Evolutionary conservation across 305 asterid species (phyloP), one percentile per base, ranked within the genome.

Genomic region (Fraxinus nigra): DNA sequence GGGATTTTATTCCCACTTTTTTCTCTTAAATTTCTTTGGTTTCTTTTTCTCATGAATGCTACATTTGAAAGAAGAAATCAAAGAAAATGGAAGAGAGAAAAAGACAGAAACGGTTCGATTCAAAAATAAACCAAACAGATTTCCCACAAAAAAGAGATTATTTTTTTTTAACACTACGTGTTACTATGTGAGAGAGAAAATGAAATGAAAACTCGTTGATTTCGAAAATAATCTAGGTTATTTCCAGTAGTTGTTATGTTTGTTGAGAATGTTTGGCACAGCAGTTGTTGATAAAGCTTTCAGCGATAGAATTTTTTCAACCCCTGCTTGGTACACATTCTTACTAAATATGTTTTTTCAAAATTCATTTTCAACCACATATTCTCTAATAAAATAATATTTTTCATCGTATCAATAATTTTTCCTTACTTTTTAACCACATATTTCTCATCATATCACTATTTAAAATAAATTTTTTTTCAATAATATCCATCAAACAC

Each of bases 151-250:
- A 38, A 79, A 76, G 78, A 75, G 84, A 82, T 82, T 77, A 69
- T 76, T 77, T 63, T 67, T 77, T 10, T 10, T 10, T 38, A 18
- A 26, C 43, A 61, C 13, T 7, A 75, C 63, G 80, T 35, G 74
- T 70, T 81, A 38, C 30, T 1, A 76, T 24, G 85, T 82, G 88
- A 80, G 92, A 88, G 88, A 86, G 89, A 43, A 83, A 81, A 46
- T 30, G 56, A 77, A 43, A 43, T 40, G 89, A 87, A 82, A 82
- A 82, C 59, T 89, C 90, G 88, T 86, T 28, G 33, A 67, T 72
- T 83, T 46, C 78, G 79, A 86, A 70, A 85, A 78, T 73, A 78
- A 35, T 78, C 80, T 77, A 77, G 85, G 80, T 67, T 51, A 72
- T 78, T 70, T 40, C 73, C 46, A 18, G 18, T 14, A 48, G 7